Base-by-base conservation (phyloP, 2,329 filamentous ascomycete genomes). In the Xylaria sp. region DNA sequence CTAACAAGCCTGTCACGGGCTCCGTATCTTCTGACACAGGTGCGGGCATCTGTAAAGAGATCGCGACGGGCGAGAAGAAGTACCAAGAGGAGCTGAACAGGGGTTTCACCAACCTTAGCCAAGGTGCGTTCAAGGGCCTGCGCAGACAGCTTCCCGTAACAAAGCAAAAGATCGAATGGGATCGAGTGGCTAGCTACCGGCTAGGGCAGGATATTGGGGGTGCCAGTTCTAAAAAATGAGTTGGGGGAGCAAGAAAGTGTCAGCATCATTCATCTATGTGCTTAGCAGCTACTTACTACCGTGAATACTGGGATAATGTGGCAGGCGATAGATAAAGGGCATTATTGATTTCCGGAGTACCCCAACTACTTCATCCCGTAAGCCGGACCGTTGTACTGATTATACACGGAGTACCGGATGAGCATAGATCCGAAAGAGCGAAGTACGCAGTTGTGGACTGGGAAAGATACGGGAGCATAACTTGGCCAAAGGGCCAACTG, bases 131-230 rank as follows among this genome's bases (percentile, higher is more conserved):
- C 84, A 99, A 98, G 88, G 90, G 91, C 1, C 82, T 99, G 79
- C 89, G 96, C 78, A 89, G 96, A 82, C 96, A 98, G 83, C 84
- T 99, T 79, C 96, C 96, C 0, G 94, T 99, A 69, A 99, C 96
- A 70, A 90, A 96, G 78, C 96, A 99, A 85, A 98, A 98, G 87
- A 95, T 99, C 75, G 96, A 99, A 83, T 99, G 96, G 96, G 95
- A 99, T 81, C 98, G 97, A 85, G 93, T 99, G 73, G 92, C 93
- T 54, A 94, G 93, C 74, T 99, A 99, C 84, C 87, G 93, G 69
- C 84, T 97, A 74, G 92, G 92, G 29, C 91, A 93, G 81, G 92
- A 93, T 78, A 93, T 93, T 80, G 90, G 91, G 21, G 91, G 91
- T 59, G 90, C 90, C 62, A 89, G 88, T 74, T 83, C 84, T 57